Conservation (phyloP, 2,329 filamentous ascomycete species). For the Fusarium sp. region DNA sequence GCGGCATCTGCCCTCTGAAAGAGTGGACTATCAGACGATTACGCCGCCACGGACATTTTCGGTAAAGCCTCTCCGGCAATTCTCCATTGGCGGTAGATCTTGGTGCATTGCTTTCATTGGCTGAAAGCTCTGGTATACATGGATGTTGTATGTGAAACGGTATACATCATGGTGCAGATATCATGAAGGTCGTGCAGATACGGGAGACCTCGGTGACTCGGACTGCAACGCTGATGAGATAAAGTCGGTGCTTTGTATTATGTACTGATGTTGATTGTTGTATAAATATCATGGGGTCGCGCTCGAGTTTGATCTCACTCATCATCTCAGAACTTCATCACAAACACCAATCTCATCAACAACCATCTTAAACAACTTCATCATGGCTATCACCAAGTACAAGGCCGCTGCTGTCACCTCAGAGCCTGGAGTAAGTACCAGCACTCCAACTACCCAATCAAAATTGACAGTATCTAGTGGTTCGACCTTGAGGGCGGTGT, state of each 20-base stretch:
- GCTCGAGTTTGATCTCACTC: background rate
- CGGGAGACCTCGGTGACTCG: slow-evolving; percentile 5
- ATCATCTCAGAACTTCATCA: background rate
- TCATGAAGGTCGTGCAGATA: slow-evolving; percentile 9
- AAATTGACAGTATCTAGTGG: slow-evolving; percentile 49
- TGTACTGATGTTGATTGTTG: accelerated
- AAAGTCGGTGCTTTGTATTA: background rate
- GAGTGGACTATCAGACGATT: slow-evolving; percentile 18
- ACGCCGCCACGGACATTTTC: background rate
- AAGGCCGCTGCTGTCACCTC: slow-evolving; percentile 38
- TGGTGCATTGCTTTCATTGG: background rate
- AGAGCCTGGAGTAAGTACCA: slow-evolving; percentile 17
- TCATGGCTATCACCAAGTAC: slow-evolving; percentile 38
- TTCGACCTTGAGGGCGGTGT: slow-evolving; percentile 64
- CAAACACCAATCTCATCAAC: background rate
- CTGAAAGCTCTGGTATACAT: too few relatives aligned
- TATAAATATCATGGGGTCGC: slow-evolving; percentile 6
- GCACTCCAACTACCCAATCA: accelerated
- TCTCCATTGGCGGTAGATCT: background rate
- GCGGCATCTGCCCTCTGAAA: background rate
- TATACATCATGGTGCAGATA: background rate
- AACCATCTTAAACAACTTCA: background rate
- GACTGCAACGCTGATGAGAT: background rate
- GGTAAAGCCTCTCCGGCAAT: background rate
- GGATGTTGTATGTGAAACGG: background rate